Base-by-base conservation (phyloP, 352 stramenopile species). In the Salisapilia sapeloensis region DNA sequence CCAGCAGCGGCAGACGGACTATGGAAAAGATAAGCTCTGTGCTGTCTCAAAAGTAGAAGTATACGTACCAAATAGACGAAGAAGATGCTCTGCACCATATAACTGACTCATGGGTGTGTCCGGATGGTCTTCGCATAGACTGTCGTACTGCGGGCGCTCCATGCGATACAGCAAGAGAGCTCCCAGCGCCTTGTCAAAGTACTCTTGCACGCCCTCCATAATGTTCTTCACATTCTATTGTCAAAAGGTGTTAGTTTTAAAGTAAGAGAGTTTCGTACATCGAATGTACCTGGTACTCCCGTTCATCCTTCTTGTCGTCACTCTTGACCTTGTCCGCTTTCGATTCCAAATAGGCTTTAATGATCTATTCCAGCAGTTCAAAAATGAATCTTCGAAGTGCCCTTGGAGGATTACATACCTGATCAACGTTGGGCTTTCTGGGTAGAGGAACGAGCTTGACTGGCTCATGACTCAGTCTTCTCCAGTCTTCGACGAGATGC, bases 401-500 rank as follows among this genome's bases (percentile, higher is more conserved):
- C 26, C 24, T 35, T 21, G 42, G 11, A 12, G 6, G 11, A 39
- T 22, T 4, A 33, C 15, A 17, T 48, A 70, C 58, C 49, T 63
- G 52, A 2, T 47, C 41, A 3, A 80, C 70, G 14, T 51, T 82
- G n/a, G 75, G 65, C 40, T 84, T 79, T 25, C 79, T 52, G 6
- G 80, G 78, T 37, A 94, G 40, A 11, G 74, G 63, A 22, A 92
- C 78, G 35, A 94, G 66, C 36, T 76, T 64, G 31, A 71, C 54
- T 6, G 70, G 63, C 24, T 71, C 57, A 15, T 85, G 70, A n/a
- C 70, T 85, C 24, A 86, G 50, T 28, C 80, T 56, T 42, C 87
- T 85, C 80, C 80, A 94, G 67, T 94, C 80, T 40, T 89, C 74
- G 5, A 94, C 76, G 29, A 94, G 66, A 41, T 92, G 75, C 42